These are phyloP conservation scores for Zygoascus flipseniorum DNA, from an alignment of 805 yeast species.

Conservation along the genomic window DNA sequence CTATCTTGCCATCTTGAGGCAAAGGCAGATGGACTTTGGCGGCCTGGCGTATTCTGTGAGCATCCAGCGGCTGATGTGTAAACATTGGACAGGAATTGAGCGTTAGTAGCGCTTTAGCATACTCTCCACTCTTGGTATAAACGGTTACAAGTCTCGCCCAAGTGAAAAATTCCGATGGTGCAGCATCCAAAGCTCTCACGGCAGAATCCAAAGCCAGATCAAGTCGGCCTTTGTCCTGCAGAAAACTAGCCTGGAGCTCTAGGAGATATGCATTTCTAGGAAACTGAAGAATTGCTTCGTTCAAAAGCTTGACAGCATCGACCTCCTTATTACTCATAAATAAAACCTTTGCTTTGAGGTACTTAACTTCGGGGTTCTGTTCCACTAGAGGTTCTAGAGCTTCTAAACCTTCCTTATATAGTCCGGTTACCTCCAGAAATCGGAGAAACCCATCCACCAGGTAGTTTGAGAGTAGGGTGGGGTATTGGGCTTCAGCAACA, in stretches of 20 bases:
- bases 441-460: slow-evolving; percentile 67
- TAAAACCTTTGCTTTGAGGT: slow-evolving; percentile 37
- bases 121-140: slow-evolving; percentile 49
- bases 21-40: slow-evolving; percentile 40
- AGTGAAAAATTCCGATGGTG: slow-evolving; percentile 69
- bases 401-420: slow-evolving; percentile 52
- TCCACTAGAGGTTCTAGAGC: slow-evolving; percentile 45
- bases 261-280: slow-evolving; percentile 54
- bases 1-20: slow-evolving; percentile 47
- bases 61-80: slow-evolving; percentile 38
- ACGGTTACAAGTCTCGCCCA: slow-evolving; percentile 62
- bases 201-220: slow-evolving; percentile 54
- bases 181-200: slow-evolving; percentile 47
- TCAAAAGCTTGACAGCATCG: slow-evolving; percentile 39
- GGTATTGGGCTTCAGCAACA: slow-evolving; percentile 57
- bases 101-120: slow-evolving; percentile 51
- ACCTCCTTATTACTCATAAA: slow-evolving; percentile 37
- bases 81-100: slow-evolving; percentile 73
- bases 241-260: slow-evolving; percentile 54
- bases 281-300: slow-evolving; percentile 31
- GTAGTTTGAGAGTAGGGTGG: slow-evolving; percentile 57
- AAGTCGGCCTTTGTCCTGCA: slow-evolving; percentile 45
- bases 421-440: slow-evolving; percentile 55
- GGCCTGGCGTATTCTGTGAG: slow-evolving; percentile 36
- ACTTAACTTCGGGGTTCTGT: slow-evolving; percentile 46